Conservation (phyloP, 2,329 filamentous ascomycete genomes). For the Trichoderma oligosporum region DNA sequence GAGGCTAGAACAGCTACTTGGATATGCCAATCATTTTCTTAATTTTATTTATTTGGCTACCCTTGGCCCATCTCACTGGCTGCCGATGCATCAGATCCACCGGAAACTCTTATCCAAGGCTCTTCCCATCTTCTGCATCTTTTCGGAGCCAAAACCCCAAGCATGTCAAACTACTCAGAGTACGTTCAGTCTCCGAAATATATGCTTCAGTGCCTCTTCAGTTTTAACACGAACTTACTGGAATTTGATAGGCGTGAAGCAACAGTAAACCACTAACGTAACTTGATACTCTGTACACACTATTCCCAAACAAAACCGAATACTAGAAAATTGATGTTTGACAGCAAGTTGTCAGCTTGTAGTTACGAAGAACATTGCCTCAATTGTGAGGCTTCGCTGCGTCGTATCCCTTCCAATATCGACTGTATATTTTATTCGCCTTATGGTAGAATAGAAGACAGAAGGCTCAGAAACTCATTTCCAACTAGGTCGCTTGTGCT, state of each 20-base stretch:
- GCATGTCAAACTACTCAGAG: not conserved
- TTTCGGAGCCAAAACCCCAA: not conserved
- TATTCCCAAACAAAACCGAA: not conserved
- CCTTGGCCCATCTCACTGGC: not conserved
- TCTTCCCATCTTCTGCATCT: not conserved
- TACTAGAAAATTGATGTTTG: not conserved
- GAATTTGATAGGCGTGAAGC: not conserved
- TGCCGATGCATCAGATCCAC: not conserved
- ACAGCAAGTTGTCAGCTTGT: not conserved
- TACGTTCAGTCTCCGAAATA: not conserved
- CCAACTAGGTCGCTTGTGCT: constrained; percentile 3
- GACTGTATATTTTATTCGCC: not conserved
- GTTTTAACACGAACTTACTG: not conserved
- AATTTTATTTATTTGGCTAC: not conserved
- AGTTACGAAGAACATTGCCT: not conserved
- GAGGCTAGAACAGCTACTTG: not conserved
- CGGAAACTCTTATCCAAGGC: not conserved
- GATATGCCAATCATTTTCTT: not conserved
- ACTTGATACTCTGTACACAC: not conserved
- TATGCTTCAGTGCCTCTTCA: not conserved
- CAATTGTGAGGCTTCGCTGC: not conserved
- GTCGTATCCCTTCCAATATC: not conserved
- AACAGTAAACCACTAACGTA: not conserved
- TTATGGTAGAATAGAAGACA: not conserved
- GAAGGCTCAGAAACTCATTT: not conserved